Evolutionary conservation across 2,329 filamentous ascomycete genomes (phyloP), one percentile per base, ranked within the genome.

Genomic region (Fusarium devonianum): DNA sequence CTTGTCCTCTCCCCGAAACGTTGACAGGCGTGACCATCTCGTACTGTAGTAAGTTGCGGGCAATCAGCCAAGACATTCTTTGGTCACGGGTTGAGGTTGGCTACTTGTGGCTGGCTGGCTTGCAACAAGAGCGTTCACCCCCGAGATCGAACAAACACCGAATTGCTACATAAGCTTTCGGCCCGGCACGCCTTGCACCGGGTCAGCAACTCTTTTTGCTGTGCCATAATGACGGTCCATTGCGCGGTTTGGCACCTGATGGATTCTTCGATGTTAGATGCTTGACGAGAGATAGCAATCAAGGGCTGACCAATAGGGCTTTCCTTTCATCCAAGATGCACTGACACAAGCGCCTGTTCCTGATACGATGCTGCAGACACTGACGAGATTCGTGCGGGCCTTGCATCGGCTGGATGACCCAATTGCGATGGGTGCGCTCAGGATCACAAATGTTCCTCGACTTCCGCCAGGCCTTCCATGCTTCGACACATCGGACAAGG

Each of bases 391-490:
- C 38, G 33, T 22, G 44, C 53, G 56, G 58, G 33, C 33, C 53
- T 39, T 16, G 19, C 25, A 33, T 42, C n/a, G 38, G 26, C 21
- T 26, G 11, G 17, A 39, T 16, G 37, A 14, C 10, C 57, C 49
- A 63, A 54, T 49, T 32, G 36, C 40, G 25, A 44, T 22, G 40
- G 44, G 28, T 39, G 28, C 22, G 34, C 62, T 23, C 38, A 45
- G 34, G 45, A 39, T 53, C 23, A 49, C 47, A 36, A 51, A 46
- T 42, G 36, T 64, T 50, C 43, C 38, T 41, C 33, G 33, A 43
- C 53, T 60, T 54, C 48, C 16, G 58, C 22, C 18, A 48, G 23
- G 36, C 37, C 61, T 60, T 63, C 61, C 30, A 64, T 53, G 30
- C 35, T 56, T 60, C 42, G 29, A 48, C 37, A 23, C 44, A 55